A percentile compares a stretch with the other conserved stretches of the same genome.
phyloP scores from a whole-genome alignment of 441 rosid genomes.

The Erodium texanum region DNA sequence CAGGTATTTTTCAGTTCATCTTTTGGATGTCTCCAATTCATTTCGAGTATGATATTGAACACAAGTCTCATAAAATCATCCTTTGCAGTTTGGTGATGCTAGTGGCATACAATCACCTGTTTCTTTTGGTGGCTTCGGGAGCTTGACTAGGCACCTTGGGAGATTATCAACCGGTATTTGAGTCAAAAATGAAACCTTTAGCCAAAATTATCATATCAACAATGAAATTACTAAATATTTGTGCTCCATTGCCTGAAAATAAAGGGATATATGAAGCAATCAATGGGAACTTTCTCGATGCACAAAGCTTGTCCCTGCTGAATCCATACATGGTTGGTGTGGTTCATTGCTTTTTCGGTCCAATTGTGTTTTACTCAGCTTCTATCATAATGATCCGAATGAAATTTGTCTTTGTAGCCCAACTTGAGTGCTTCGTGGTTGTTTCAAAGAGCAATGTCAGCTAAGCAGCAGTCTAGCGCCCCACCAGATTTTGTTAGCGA shows the following conservation, averaged over 20 bases:
- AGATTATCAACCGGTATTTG: constrained; percentile 72
- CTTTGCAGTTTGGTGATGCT: constrained; percentile 90
- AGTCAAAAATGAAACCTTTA: not conserved
- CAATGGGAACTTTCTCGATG: constrained; percentile 58
- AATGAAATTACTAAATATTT: not conserved
- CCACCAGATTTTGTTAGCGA: constrained; percentile 69
- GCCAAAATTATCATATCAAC: too few species aligned
- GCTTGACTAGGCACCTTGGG: constrained; percentile 86
- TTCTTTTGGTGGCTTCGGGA: constrained; percentile 98
- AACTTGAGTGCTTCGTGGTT: constrained; percentile 90
- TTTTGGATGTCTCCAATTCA: not conserved
- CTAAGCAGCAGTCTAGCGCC: constrained; percentile 53
- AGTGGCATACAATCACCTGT: constrained; percentile 98
- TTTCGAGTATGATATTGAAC: constrained; percentile 13
- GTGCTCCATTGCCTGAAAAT: constrained; percentile 13
- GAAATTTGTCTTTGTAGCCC: constrained; percentile 44
- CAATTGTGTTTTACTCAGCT: constrained; percentile 10
- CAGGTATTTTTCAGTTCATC: constrained; percentile 46
- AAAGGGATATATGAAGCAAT: constrained; percentile 78
- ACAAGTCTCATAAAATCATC: constrained; percentile 17
- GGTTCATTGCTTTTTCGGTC: constrained; percentile 5
- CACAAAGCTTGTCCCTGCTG: constrained; percentile 68
- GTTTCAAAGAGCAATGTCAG: constrained; percentile 95
- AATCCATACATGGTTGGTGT: constrained; percentile 84
- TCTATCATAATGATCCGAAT: not conserved